Conservation (phyloP, 2,329 filamentous ascomycete genomes). For the Microsporum audouinii region DNA sequence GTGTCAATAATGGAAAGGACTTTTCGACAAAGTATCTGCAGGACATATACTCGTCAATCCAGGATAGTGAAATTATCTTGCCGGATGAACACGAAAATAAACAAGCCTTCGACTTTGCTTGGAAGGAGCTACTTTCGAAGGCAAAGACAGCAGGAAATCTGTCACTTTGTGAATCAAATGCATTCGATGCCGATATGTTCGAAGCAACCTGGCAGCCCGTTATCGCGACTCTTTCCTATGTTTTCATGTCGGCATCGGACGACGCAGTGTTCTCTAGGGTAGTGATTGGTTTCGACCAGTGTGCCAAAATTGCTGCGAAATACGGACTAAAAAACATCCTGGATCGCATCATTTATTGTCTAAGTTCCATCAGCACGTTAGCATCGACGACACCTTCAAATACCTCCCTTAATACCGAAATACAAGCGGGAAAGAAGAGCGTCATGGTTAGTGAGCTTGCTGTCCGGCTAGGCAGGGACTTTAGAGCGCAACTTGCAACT, state of each 20-base stretch:
- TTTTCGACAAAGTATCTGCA: slow-evolving; percentile 75
- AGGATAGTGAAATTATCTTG: slow-evolving; percentile 84
- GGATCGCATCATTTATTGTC: slow-evolving; percentile 82
- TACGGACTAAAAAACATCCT: slow-evolving; percentile 75
- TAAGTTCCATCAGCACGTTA: slow-evolving; percentile 82
- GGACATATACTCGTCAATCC: slow-evolving; percentile 83
- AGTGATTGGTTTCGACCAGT: slow-evolving; percentile 91
- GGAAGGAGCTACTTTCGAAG: slow-evolving; percentile 87
- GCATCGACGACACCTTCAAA: slow-evolving; percentile 65
- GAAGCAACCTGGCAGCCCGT: slow-evolving; percentile 91
- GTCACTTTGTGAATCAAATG: slow-evolving; percentile 74
- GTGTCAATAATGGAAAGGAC: slow-evolving; percentile 74
- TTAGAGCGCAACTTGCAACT: slow-evolving; percentile 84
- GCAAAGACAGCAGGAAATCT: slow-evolving; percentile 63
- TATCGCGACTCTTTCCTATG: slow-evolving; percentile 86
- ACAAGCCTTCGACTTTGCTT: slow-evolving; percentile 92
- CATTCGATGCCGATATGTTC: slow-evolving; percentile 97
- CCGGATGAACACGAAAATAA: slow-evolving; percentile 96
- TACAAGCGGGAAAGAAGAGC: slow-evolving; percentile 79
- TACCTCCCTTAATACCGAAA: slow-evolving; percentile 85
- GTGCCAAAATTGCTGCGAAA: slow-evolving; percentile 78
- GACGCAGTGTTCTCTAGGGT: slow-evolving; percentile 90
- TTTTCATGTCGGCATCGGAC: slow-evolving; percentile 97
- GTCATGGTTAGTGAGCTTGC: slow-evolving; percentile 99
- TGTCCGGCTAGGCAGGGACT: slow-evolving; percentile 87